phyloP scores from a whole-genome alignment of 768 basidiomycete species.

The Rickenella mellea region DNA sequence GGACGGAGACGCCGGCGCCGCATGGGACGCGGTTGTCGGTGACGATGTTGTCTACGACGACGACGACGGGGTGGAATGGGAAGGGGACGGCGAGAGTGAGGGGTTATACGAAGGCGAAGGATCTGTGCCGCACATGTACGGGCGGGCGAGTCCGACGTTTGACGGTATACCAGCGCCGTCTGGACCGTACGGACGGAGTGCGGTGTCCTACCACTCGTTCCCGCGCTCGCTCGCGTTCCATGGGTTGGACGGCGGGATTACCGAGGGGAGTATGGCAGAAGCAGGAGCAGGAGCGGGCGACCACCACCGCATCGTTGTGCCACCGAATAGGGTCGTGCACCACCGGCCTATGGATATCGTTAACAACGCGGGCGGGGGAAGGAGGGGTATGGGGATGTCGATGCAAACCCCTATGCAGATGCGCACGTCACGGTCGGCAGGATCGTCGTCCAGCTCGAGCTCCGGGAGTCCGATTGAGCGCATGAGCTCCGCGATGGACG shows the following conservation, averaged over 20 bases:
- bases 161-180: neutral
- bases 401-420: constrained; percentile 17
- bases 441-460: constrained; percentile 38
- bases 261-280: constrained; percentile 10
- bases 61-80: constrained; percentile 13
- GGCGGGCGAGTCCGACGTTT: neutral
- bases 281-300: constrained; percentile 12
- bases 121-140: neutral
- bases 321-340: too few relatives aligned
- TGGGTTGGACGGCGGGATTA: constrained; percentile 12
- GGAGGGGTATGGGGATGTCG: constrained; percentile 6
- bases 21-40: constrained; percentile 41
- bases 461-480: constrained; percentile 37
- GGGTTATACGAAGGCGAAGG: too few relatives aligned
- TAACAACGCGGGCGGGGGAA: neutral
- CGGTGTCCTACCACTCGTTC: too few relatives aligned
- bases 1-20: constrained; percentile 12
- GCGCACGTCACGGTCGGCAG: constrained; percentile 17
- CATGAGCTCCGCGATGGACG: constrained; percentile 23
- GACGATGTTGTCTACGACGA: constrained; percentile 33
- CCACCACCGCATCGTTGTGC: constrained; percentile 9
- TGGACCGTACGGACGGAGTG: constrained; percentile 28
- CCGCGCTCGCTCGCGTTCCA: too few relatives aligned
- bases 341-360: constrained; percentile 4
- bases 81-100: constrained; percentile 16